These are phyloP conservation scores for Euptelea pleiosperma DNA, from an alignment of 164 flowering plant genomes.

Conservation along the genomic window DNA sequence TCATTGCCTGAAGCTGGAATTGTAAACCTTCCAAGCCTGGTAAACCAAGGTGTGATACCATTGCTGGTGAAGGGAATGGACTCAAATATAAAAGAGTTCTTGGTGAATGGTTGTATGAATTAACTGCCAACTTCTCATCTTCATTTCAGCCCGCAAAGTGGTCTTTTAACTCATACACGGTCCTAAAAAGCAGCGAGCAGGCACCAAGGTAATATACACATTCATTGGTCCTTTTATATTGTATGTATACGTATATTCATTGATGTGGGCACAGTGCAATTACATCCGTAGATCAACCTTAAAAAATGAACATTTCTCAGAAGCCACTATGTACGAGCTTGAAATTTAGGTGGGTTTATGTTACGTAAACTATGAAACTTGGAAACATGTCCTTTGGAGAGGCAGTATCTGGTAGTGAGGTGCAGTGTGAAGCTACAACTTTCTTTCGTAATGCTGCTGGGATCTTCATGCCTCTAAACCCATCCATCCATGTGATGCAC, in stretches of 20 bases:
- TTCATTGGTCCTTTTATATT: background rate
- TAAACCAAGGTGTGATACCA: background rate
- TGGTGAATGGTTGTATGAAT: background rate
- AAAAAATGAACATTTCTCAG: too few relatives aligned
- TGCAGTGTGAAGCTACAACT: background rate
- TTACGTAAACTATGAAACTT: background rate
- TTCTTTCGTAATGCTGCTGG: background rate
- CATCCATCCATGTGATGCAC: too few relatives aligned
- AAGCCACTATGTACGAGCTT: too few relatives aligned
- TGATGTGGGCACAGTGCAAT: background rate
- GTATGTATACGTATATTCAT: too few relatives aligned
- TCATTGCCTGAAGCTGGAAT: too few relatives aligned
- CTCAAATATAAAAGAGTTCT: too few relatives aligned
- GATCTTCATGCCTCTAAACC: too few relatives aligned
- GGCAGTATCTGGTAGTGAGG: background rate
- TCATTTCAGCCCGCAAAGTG: slow-evolving; percentile 78
- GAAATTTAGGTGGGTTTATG: too few relatives aligned
- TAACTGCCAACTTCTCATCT: slow-evolving; percentile 2
- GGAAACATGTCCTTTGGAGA: background rate
- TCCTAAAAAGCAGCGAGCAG: slow-evolving; percentile 71
- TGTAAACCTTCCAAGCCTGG: background rate
- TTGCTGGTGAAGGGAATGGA: background rate
- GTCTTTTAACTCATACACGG: slow-evolving; percentile 83
- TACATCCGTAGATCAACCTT: slow-evolving; percentile 5
- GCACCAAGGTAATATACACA: slow-evolving; percentile 66